Base-by-base conservation (phyloP, 495 filamentous ascomycete species). In the Clavariopsis aquatica region DNA sequence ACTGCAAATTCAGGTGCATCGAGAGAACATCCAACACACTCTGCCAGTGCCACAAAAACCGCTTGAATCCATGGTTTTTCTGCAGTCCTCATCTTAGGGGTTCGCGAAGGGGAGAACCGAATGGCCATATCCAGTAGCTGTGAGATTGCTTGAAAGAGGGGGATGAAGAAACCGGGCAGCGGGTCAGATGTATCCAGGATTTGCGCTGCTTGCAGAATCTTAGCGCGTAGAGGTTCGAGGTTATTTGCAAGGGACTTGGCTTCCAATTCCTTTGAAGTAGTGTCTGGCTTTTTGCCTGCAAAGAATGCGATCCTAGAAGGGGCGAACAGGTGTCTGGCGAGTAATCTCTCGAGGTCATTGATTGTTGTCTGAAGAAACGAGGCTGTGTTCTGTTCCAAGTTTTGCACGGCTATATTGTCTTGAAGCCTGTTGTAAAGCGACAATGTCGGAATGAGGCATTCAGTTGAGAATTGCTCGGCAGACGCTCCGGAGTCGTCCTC, bases 271-370 rank as follows among this genome's bases (percentile, higher is more conserved):
- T 36, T 38, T 43, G 6, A 1, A 17, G 28, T 49, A 10, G 41
- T 15, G 10, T 34, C 28, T 0, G n/a, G 19, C 12, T 12, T 49
- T 29, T 54, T 29, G 5, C 8, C 31, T 9, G 73, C n/a, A 61
- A 77, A 69, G 72, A 81, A 73, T 2, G 78, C 76, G 3, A 79
- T 73, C 52, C 85, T 85, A 29, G 85, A 83, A 3, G 90, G 90
- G 1, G 87, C 75, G 20, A 95, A 79, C 29, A 95, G 78, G 76
- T 91, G 87, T 27, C 82, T 80, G n/a, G 84, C 82, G 55, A 92
- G 70, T 20, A 92, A 78, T 1, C 81, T 80, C 60, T 90, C 85
- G 3, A 95, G 70, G 9, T 49, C 78, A 69, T 52, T 66, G 54
- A 29, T 67, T 38, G 79, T 79, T 78, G 29, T 62, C 17, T n/a